Conservation (phyloP, 2,329 filamentous ascomycete genomes). For the Monilinia fructicola region DNA sequence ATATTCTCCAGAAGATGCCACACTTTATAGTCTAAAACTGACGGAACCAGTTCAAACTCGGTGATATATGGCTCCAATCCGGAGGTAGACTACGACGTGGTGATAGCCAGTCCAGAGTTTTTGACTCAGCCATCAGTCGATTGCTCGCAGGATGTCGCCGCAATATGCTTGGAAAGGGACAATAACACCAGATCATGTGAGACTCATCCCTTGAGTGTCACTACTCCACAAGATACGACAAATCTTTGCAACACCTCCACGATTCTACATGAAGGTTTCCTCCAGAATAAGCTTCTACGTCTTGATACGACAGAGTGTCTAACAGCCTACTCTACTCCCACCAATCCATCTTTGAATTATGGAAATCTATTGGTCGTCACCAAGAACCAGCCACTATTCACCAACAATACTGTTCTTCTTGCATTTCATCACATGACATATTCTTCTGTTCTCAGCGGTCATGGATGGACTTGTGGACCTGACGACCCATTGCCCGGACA, state of each 20-base stretch:
- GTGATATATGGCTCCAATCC: constrained; percentile 30
- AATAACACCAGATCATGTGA: constrained; percentile 12
- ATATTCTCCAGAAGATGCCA: background rate
- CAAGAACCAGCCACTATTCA: constrained; percentile 24
- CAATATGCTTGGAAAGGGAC: constrained; percentile 25
- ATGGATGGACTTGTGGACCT: constrained; percentile 32
- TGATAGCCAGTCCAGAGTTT: constrained; percentile 29
- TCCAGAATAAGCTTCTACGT: constrained; percentile 20
- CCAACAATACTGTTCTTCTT: constrained; percentile 27
- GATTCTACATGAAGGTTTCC: constrained; percentile 21
- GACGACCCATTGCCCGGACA: constrained; percentile 28
- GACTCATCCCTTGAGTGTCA: background rate
- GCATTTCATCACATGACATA: constrained; percentile 29
- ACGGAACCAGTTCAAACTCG: constrained; percentile 29
- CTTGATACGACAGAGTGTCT: constrained; percentile 31
- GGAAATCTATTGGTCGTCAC: constrained; percentile 32
- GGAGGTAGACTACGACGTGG: constrained; percentile 32
- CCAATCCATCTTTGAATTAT: constrained; percentile 23
- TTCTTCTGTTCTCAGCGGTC: constrained; percentile 30
- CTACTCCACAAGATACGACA: background rate
- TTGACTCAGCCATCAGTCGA: constrained; percentile 11
- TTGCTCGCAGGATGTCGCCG: constrained; percentile 12
- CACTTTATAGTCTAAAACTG: background rate
- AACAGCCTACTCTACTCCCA: constrained; percentile 28
- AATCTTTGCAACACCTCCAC: constrained; percentile 15